Percentiles rank a stretch among this genome's conserved stretches.
Conservation (phyloP, 2,329 filamentous ascomycete species). For the Didymella exigua region DNA sequence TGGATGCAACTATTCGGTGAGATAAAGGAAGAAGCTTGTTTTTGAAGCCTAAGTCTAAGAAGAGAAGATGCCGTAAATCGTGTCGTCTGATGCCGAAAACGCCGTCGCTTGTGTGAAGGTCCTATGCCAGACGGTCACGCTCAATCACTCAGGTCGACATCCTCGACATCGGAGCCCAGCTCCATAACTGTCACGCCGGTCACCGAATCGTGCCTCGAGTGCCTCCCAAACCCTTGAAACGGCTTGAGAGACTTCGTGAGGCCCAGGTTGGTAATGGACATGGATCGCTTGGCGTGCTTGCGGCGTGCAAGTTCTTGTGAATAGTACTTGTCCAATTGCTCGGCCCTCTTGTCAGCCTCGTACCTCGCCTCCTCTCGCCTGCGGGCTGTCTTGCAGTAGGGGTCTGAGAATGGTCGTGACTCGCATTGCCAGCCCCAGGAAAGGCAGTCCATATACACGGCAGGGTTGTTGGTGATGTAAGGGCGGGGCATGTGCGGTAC, state of each 20-base stretch:
- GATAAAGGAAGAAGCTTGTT: not conserved
- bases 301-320: constrained; percentile 9
- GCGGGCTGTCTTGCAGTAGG: constrained; percentile 21
- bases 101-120: not conserved
- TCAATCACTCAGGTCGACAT: constrained; percentile 12
- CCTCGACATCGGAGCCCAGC: constrained; percentile 10
- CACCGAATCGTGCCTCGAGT: constrained; percentile 19
- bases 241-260: constrained; percentile 10
- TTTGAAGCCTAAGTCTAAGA: constrained; percentile 2
- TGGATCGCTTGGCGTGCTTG: constrained; percentile 6
- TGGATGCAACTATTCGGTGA: not conserved
- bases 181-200: constrained; percentile 10
- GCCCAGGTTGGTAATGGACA: constrained; percentile 7
- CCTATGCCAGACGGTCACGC: not conserved
- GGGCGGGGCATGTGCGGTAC: constrained; percentile 19
- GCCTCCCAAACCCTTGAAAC: constrained; percentile 10
- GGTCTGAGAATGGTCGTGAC: constrained; percentile 23
- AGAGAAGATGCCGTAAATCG: constrained; percentile 4
- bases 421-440: constrained; percentile 25
- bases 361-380: constrained; percentile 20
- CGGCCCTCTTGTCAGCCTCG: constrained; percentile 18
- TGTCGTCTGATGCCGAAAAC: not conserved
- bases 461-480: constrained; percentile 28
- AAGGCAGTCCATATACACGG: constrained; percentile 28
- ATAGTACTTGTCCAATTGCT: constrained; percentile 23